Conservation (phyloP, 129 eudicot species). For the Saussurea involucrata region DNA sequence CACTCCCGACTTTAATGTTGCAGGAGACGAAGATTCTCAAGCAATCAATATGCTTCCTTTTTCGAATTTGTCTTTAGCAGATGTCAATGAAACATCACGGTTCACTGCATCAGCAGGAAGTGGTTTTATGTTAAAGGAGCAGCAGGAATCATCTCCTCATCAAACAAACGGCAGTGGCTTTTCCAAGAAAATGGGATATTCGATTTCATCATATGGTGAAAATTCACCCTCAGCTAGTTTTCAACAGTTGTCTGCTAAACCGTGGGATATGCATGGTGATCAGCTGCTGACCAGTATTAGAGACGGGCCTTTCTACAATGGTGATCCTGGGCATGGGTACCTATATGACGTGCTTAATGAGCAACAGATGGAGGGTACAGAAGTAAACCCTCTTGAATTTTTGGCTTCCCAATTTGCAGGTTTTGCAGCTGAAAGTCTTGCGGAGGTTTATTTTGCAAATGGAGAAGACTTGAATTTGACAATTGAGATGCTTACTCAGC, state of each 20-base stretch:
- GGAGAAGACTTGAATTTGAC: conserved; percentile 80
- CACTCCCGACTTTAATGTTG: conserved; percentile 75
- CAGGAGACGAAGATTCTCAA: conserved; percentile 51
- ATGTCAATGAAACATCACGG: conserved; percentile 45
- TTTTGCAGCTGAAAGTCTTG: conserved; percentile 88
- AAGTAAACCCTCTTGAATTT: conserved; percentile 62
- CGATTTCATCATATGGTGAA: conserved; percentile 36
- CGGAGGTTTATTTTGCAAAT: conserved; percentile 76
- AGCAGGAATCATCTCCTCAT: conserved; percentile 47
- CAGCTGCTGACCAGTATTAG: conserved; percentile 34
- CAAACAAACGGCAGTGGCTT: conserved; percentile 34
- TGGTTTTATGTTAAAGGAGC: conserved; percentile 46
- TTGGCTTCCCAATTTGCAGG: conserved; percentile 82
- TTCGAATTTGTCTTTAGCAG: conserved; percentile 56
- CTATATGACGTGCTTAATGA: conserved; percentile 53
- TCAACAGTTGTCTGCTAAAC: conserved; percentile 42
- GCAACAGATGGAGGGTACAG: conserved; percentile 47
- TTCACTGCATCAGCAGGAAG: conserved; percentile 38
- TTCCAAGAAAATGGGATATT: conserved; percentile 46
- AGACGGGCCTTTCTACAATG: conserved; percentile 46
- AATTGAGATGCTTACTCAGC: conserved; percentile 93
- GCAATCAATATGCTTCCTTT: conserved; percentile 51
- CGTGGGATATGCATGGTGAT: conserved; percentile 69
- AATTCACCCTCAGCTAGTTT: conserved; percentile 35
- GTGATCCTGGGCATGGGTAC: conserved; percentile 45